A percentile compares a stretch with the other conserved stretches of the same genome.
Conservation (phyloP, 2,329 filamentous ascomycete species). For the Chrysoporthe cubensis region DNA sequence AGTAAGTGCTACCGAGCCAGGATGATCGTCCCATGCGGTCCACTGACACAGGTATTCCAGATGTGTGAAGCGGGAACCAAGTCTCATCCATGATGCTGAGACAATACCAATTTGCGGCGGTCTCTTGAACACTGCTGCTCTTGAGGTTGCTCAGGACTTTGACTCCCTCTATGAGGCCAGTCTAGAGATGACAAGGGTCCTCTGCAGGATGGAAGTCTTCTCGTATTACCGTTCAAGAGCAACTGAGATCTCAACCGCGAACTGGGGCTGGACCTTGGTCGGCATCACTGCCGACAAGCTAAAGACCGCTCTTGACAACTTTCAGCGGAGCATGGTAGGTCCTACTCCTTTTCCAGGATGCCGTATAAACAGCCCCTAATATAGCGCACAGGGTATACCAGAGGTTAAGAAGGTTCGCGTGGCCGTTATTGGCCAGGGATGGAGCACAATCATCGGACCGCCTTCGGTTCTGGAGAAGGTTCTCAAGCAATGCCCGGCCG, state of each 20-base stretch:
- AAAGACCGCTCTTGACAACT: constrained; percentile 16
- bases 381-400: constrained; percentile 17
- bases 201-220: constrained; percentile 24
- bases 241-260: constrained; percentile 22
- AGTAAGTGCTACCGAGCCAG: constrained; percentile 4
- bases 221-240: constrained; percentile 23
- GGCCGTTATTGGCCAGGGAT: constrained; percentile 22
- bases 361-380: no score
- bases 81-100: constrained; percentile 18
- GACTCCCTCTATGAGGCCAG: constrained; percentile 25
- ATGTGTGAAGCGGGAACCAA: constrained; percentile 18
- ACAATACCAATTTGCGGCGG: constrained; percentile 22
- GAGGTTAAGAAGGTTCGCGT: constrained; percentile 21
- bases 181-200: constrained; percentile 21
- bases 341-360: background rate
- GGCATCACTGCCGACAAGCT: constrained; percentile 24
- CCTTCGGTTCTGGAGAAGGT: constrained; percentile 25
- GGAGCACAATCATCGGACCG: constrained; percentile 23
- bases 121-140: constrained; percentile 22
- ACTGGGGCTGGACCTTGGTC: constrained; percentile 24
- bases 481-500: constrained; percentile 21
- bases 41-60: constrained; percentile 5
- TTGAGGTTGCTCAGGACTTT: constrained; percentile 18
- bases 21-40: background rate
- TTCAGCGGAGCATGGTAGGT: constrained; percentile 23